A percentile compares a stretch with the other conserved stretches of the same genome.
Evolutionary conservation across 805 yeast genomes (phyloP).

Genomic region (Metschnikowia continentalis): DNA sequence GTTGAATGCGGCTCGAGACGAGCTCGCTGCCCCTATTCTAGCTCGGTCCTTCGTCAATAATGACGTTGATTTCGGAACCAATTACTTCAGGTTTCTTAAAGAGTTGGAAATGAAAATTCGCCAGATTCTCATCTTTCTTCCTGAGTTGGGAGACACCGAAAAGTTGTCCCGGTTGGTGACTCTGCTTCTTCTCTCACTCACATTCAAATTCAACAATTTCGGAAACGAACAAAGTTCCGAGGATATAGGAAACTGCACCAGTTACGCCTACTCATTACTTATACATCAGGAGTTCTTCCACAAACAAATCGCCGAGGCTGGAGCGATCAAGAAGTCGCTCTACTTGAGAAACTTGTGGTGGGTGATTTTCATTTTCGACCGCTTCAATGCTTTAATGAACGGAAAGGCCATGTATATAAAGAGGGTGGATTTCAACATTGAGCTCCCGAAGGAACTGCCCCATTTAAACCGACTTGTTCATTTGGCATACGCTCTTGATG

Average conservation of each 20-base stretch:
- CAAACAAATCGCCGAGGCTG: conserved; percentile 8
- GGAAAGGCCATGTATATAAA: conserved; percentile 17
- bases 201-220: conserved; percentile 18
- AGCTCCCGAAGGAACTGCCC: conserved; percentile 10
- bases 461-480: conserved; percentile 12
- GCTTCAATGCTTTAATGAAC: conserved; percentile 16
- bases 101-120: conserved; percentile 20
- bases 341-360: conserved; percentile 20
- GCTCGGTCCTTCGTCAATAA: conserved; percentile 9
- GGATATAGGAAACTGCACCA: conserved; percentile 19
- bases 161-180: conserved; percentile 17
- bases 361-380: conserved; percentile 19
- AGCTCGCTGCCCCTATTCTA: conserved; percentile 20
- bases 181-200: conserved; percentile 18
- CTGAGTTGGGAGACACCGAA: conserved; percentile 22
- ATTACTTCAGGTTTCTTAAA: conserved; percentile 9
- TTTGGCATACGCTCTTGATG: conserved; percentile 16
- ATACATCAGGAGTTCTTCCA: conserved; percentile 19
- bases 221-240: conserved; percentile 23
- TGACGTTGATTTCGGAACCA: conserved; percentile 4
- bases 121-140: conserved; percentile 19
- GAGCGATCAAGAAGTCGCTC: conserved; percentile 11
- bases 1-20: conserved; percentile 40
- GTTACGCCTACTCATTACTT: conserved; percentile 18
- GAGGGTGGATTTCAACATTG: conserved; percentile 16